phyloP scores from a whole-genome alignment of 305 asterid genomes.

The Coffea humblotiana region DNA sequence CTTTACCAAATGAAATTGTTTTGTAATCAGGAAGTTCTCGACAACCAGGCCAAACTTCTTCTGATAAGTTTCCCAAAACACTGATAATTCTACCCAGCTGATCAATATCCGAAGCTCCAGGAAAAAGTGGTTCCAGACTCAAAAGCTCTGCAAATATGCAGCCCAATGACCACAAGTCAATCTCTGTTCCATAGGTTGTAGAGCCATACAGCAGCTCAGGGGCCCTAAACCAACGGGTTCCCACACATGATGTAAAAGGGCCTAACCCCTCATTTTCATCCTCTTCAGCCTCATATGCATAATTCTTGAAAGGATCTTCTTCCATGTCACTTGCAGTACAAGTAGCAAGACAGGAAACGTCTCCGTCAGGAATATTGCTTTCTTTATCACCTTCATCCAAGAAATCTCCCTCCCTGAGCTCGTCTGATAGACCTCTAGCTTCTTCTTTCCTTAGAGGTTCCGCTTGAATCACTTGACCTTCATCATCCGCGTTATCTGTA shows the following conservation, averaged over 20 bases:
- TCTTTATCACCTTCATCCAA: conserved; percentile 63
- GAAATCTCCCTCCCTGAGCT: conserved; percentile 30
- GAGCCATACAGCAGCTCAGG: conserved; percentile 96
- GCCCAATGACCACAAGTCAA: conserved; percentile 95
- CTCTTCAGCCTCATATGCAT: conserved; percentile 60
- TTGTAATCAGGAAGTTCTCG: conserved; percentile 77
- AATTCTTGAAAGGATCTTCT: conserved; percentile 54
- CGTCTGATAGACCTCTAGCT: conserved; percentile 27
- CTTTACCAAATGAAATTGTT: conserved; percentile 66
- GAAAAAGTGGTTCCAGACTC: conserved; percentile 71
- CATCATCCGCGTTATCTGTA: conserved; percentile 21
- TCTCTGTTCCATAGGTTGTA: conserved; percentile 75
- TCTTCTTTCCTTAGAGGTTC: conserved; percentile 34
- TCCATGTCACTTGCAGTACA: conserved; percentile 75
- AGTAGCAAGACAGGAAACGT: conserved; percentile 78
- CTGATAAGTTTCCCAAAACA: conserved; percentile 68
- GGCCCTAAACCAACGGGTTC: conserved; percentile 94
- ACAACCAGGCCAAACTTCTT: conserved; percentile 86
- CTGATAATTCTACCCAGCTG: conserved; percentile 69
- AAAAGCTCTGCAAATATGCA: conserved; percentile 88
- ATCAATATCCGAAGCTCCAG: conserved; percentile 88
- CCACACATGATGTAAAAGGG: conserved; percentile 91
- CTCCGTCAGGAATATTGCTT: conserved; percentile 61
- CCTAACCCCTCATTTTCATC: conserved; percentile 52
- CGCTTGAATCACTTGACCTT: conserved; percentile 30